A percentile compares a stretch with the other conserved stretches of the same genome.
Evolutionary conservation across 2,329 filamentous ascomycete genomes (phyloP).

Genomic region (Botrytis sinoallii): DNA sequence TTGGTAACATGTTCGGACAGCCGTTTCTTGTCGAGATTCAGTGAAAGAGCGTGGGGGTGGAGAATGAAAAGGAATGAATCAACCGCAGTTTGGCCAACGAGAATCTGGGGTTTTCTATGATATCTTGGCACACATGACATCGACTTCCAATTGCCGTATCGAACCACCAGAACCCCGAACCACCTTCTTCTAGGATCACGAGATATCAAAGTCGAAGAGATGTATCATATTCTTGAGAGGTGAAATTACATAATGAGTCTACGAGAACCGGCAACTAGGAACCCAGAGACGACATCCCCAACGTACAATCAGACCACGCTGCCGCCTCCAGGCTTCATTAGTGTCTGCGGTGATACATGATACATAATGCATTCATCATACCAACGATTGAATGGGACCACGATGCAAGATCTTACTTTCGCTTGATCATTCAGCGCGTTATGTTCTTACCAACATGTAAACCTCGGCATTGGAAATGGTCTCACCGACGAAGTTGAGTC

Average conservation of each 20-base stretch:
- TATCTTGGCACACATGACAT: conserved; percentile 15
- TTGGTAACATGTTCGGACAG: conserved; percentile 8
- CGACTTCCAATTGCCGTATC: background rate
- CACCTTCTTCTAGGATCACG: background rate
- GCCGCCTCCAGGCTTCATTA: background rate
- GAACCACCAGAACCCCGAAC: background rate
- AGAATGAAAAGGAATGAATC: background rate
- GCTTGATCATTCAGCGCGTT: conserved; percentile 14
- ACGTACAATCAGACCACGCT: conserved; percentile 6
- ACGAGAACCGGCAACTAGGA: conserved; percentile 3
- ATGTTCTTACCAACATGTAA: background rate
- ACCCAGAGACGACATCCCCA: conserved; percentile 8
- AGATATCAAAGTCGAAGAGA: background rate
- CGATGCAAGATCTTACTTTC: conserved; percentile 2
- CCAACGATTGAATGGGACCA: conserved; percentile 12
- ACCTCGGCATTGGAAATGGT: conserved; percentile 10
- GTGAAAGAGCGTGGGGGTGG: conserved; percentile 7
- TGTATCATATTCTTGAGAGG: background rate
- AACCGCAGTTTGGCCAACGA: conserved; percentile 13
- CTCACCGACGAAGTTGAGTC: background rate
- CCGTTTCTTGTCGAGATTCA: background rate
- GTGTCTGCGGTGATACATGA: conserved; percentile 12
- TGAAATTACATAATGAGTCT: conserved; percentile 10
- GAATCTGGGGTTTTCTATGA: conserved; percentile 4
- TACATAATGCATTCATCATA: conserved; percentile 16